phyloP scores from a whole-genome alignment of 2,329 filamentous ascomycete species.

The Penicillium sclerotigenum region DNA sequence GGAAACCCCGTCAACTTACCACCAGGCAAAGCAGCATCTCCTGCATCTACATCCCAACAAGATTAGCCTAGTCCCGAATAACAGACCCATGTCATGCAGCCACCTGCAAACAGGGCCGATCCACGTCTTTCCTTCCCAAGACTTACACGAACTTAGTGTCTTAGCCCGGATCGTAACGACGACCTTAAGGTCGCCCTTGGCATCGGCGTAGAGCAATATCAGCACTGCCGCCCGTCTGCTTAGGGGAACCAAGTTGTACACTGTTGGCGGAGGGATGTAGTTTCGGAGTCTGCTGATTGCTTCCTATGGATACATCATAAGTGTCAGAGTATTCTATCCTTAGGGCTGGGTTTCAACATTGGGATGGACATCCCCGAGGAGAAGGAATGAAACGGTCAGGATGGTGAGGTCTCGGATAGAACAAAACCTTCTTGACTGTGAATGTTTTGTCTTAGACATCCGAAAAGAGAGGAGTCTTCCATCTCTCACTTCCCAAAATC shows the following conservation, averaged over 20 bases:
- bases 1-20: slow-evolving; percentile 57
- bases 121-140: background rate
- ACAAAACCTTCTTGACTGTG: background rate
- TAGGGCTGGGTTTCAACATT: slow-evolving; percentile 15
- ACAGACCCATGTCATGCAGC: slow-evolving; percentile 18
- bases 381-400: background rate
- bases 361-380: slow-evolving; percentile 24
- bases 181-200: slow-evolving; percentile 69
- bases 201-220: slow-evolving; percentile 82
- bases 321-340: background rate
- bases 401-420: background rate
- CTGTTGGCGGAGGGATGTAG: slow-evolving; percentile 57
- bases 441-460: background rate
- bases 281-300: slow-evolving; percentile 56
- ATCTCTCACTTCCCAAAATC: background rate
- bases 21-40: slow-evolving; percentile 82
- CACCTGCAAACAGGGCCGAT: slow-evolving; percentile 8
- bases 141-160: slow-evolving; percentile 55
- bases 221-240: slow-evolving; percentile 78
- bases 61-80: slow-evolving; percentile 13
- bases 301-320: slow-evolving; percentile 31
- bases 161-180: slow-evolving; percentile 61
- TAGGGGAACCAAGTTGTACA: slow-evolving; percentile 56
- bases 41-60: slow-evolving; percentile 53
- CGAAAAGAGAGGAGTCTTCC: slow-evolving; percentile 6